Conservation (phyloP, 2,329 filamentous ascomycete species). For the Neonectria neomacrospora region DNA sequence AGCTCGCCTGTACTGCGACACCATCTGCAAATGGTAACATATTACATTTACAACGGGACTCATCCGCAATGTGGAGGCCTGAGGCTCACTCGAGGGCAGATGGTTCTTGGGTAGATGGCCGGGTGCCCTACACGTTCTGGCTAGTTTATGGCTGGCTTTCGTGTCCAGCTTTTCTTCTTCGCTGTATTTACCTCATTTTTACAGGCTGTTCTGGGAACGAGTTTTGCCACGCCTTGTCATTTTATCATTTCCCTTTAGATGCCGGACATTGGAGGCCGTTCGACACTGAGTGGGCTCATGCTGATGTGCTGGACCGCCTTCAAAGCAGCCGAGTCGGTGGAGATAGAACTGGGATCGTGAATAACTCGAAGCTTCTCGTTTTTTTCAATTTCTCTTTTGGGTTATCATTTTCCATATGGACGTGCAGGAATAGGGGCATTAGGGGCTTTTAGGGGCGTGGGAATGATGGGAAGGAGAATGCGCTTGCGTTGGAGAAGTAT, state of each 20-base stretch:
- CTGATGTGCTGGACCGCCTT: not conserved
- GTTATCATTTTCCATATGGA: not conserved
- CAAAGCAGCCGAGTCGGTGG: not conserved
- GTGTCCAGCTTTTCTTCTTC: slow-evolving; percentile 13
- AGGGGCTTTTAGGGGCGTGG: not conserved
- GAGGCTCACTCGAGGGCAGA: not conserved
- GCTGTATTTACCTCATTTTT: slow-evolving; percentile 23
- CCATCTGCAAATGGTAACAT: not conserved
- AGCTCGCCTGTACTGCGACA: not conserved
- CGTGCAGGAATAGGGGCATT: not conserved
- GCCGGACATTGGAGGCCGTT: not conserved
- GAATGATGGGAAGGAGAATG: slow-evolving; percentile 6
- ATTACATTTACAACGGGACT: not conserved
- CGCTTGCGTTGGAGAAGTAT: slow-evolving; percentile 5
- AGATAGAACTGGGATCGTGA: not conserved
- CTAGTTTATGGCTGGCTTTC: slow-evolving; percentile 1
- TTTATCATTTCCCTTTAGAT: not conserved
- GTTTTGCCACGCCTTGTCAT: slow-evolving; percentile 13
- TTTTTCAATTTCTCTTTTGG: not conserved
- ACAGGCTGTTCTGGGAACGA: slow-evolving; percentile 18
- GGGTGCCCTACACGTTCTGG: not conserved
- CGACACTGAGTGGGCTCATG: not conserved
- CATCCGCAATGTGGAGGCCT: not conserved
- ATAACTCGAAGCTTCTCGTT: not conserved
- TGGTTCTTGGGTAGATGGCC: not conserved